Base-by-base conservation (phyloP, 306 rosid genomes). In the Fragaria iinumae region DNA sequence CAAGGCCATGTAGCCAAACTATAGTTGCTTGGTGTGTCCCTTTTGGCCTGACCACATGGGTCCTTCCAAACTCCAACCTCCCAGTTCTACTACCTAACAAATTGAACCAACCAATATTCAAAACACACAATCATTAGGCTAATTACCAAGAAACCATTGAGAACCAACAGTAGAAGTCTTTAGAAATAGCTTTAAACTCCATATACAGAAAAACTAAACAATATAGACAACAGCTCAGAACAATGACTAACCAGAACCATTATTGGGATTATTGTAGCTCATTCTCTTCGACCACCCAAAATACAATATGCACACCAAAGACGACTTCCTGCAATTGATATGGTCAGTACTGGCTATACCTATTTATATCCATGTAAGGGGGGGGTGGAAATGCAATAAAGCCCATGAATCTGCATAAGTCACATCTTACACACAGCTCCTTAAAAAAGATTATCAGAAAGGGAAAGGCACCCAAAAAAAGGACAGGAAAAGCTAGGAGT, bases 1-100 rank as follows among this genome's bases (percentile, higher is more conserved):
- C 97, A 77, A 89, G 85, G 83, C 97, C 98, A 75, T 93, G 98
- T 11, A 93, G 81, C 98, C 98, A 93, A 84, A 93, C 96, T 80
- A 93, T 90, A 69, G 98, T 93, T 20, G 93, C 97, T 68, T 91
- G 98, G 79, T 93, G 98, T 78, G 60, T 86, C 80, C 91, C 98
- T 89, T 80, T 93, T 27, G 98, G 97, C 77, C 93, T 93, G 66
- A 93, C 93, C 81, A 93, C 98, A 84, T 93, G 88, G 11, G 98
- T 93, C 90, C 96, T 88, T 75, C 98, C 98, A 79, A 93, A 93
- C 84, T 93, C 97, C 64, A 89, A 82, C 70, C 88, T 69, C 86
- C 91, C 87, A 79, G 86, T 86, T 85, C 96, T 84, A 86, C 90
- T 84, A 75, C 90, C 98, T 93, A 81, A 83, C 72, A 82, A 77